Percentiles rank a stretch among this genome's conserved stretches.
Conservation (phyloP, 306 rosid genomes). For the Styphnolobium japonicum region DNA sequence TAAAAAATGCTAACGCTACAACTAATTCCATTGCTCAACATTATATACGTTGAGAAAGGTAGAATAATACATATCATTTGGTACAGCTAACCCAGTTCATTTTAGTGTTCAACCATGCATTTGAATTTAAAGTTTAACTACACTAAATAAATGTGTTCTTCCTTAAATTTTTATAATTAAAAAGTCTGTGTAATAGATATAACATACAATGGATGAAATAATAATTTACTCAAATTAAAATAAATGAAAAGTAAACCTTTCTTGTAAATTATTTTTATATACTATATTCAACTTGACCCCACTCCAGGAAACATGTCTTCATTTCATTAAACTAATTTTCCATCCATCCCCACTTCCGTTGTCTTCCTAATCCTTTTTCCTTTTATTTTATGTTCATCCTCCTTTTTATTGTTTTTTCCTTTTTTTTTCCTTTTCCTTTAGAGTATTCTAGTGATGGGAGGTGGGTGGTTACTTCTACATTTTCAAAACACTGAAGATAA, state of each 20-base stretch:
- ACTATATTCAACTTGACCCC: slow-evolving; percentile 26
- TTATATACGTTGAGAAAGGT: no score
- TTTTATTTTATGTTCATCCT: slow-evolving; percentile 3
- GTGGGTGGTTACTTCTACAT: slow-evolving; percentile 25
- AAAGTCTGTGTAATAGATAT: not conserved
- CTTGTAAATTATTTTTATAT: not conserved
- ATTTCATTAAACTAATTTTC: slow-evolving; percentile 1
- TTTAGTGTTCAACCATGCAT: no score
- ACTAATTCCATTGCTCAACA: no score
- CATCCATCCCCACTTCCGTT: not conserved
- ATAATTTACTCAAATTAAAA: not conserved
- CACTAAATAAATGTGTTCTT: no score
- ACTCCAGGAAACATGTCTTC: slow-evolving; percentile 18
- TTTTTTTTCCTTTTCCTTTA: not conserved
- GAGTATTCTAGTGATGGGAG: slow-evolving; percentile 15
- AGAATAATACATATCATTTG: no score
- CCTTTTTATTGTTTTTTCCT: not conserved
- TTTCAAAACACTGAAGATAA: not conserved
- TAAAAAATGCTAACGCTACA: no score
- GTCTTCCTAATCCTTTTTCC: not conserved
- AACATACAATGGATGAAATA: not conserved
- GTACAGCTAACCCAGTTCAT: no score
- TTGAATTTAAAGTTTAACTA: no score
- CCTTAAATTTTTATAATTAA: no score
- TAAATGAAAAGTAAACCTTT: not conserved